Conservation (phyloP, 2,329 filamentous ascomycete species). For the Ophiostoma quercus region DNA sequence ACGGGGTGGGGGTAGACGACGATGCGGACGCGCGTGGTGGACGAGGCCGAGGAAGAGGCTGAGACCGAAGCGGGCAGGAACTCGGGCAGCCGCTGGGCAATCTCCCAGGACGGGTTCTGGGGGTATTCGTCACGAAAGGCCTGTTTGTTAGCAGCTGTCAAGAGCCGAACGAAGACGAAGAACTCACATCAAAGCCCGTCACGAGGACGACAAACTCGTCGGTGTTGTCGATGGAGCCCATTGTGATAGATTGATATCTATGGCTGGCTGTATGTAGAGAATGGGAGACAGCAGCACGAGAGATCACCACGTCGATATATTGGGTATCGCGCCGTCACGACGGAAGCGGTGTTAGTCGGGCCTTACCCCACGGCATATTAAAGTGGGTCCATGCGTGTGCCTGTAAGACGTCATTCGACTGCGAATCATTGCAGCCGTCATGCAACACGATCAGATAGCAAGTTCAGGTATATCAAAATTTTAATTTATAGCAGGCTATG, state of each 20-base stretch:
- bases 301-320: neutral
- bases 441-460: neutral
- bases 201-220: slow-evolving; percentile 55
- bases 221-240: slow-evolving; percentile 32
- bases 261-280: too few species aligned
- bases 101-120: slow-evolving; percentile 76
- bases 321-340: neutral
- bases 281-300: too few species aligned
- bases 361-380: slow-evolving; percentile 4
- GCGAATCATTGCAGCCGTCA: neutral
- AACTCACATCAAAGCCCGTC: slow-evolving; percentile 56
- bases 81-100: slow-evolving; percentile 62
- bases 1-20: slow-evolving; percentile 61
- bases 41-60: slow-evolving; percentile 34
- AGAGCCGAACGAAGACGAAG: too few species aligned
- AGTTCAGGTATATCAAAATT: neutral
- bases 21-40: slow-evolving; percentile 50
- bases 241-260: slow-evolving; percentile 20
- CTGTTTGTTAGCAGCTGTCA: slow-evolving; percentile 46
- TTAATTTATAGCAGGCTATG: neutral
- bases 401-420: neutral
- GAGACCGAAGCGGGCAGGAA: slow-evolving; percentile 47
- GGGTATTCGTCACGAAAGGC: slow-evolving; percentile 69
- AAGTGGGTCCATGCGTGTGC: neutral
- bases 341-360: neutral